Evolutionary conservation across 768 basidiomycete species (phyloP), one percentile per base, ranked within the genome.

Genomic region (Xerocomellus amylosporus): DNA sequence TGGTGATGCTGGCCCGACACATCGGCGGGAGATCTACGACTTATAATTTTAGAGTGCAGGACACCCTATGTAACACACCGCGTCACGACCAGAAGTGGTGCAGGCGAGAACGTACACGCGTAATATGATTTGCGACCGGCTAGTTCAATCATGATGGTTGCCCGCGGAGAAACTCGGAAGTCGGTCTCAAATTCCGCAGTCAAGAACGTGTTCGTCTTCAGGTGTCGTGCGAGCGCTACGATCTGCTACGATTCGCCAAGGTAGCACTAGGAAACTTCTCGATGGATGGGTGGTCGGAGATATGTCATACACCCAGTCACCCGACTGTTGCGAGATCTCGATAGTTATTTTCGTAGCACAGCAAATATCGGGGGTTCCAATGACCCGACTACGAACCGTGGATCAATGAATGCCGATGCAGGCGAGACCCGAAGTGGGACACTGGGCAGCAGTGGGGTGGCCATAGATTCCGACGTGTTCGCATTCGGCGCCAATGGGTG

Each of bases 101-200:
- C 41, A 60, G 41, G 49, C 46, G 58, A 55, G 41, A 38, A 33
- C 20, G 38, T 47, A 41, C 45, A 28, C 15, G 30, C 12, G 34
- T 39, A 10, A 30, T 44, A 38, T 56, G 45, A 36, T 54, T 42
- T 30, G 20, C 5, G 44, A 53, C 31, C 30, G 9, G 17, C 19
- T 20, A 43, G 14, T 19, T 41, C 19, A 48, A 46, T 24, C 24
- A 24, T 24, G 24, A 24, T 45, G n/a, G 34, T 41, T 28, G 20
- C 24, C 49, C 43, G 62, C 49, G 62, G 62, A 64, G 53, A 53
- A 58, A 49, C 14, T 19, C 42, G 31, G 39, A 34, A 46, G 40
- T 22, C 40, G 37, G 15, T 7, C n/a, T 40, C 31, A 26, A 4
- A 17, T 26, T 38, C 33, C 52, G 55, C 44, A 45, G 37, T 38